Evolutionary conservation across 345 rosid genomes (phyloP).

Genomic region (Euphorbia peplus): DNA sequence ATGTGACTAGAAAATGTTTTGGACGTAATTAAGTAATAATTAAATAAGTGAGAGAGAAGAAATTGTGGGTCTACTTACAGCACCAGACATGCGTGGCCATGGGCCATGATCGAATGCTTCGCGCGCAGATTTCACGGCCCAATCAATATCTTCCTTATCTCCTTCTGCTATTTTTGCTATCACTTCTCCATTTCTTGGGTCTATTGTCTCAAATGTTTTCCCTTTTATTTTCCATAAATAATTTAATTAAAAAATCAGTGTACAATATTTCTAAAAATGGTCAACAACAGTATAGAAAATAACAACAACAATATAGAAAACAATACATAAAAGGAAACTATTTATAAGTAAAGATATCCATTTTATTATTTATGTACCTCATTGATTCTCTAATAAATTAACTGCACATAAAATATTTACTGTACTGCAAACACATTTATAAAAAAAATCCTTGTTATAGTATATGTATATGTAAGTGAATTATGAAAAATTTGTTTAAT

Average conservation of each 20-base stretch:
- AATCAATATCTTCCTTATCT: conserved; percentile 23
- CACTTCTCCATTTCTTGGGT: conserved; percentile 25
- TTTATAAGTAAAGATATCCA: too few relatives aligned
- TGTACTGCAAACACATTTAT: too few relatives aligned
- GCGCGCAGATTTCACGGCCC: conserved; percentile 29
- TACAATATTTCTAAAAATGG: background rate
- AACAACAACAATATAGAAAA: too few relatives aligned
- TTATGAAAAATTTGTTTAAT: too few relatives aligned
- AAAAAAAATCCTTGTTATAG: too few relatives aligned
- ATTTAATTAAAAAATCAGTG: background rate
- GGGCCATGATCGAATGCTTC: conserved; percentile 28
- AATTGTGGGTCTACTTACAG: conserved; percentile 50
- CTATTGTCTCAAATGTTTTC: conserved; percentile 22
- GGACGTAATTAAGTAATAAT: too few relatives aligned
- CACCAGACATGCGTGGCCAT: conserved; percentile 41
- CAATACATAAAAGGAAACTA: too few relatives aligned
- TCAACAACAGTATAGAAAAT: too few relatives aligned
- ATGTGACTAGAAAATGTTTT: background rate
- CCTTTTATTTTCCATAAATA: conserved; percentile 4
- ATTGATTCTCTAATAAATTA: too few relatives aligned
- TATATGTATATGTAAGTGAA: too few relatives aligned
- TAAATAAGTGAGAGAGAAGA: background rate
- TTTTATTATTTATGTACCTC: too few relatives aligned
- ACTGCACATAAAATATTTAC: too few relatives aligned
- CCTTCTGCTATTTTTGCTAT: conserved; percentile 22